These are phyloP conservation scores for Hirsutella thompsonii DNA, from an alignment of 2,329 filamentous ascomycete species.

Conservation along the genomic window DNA sequence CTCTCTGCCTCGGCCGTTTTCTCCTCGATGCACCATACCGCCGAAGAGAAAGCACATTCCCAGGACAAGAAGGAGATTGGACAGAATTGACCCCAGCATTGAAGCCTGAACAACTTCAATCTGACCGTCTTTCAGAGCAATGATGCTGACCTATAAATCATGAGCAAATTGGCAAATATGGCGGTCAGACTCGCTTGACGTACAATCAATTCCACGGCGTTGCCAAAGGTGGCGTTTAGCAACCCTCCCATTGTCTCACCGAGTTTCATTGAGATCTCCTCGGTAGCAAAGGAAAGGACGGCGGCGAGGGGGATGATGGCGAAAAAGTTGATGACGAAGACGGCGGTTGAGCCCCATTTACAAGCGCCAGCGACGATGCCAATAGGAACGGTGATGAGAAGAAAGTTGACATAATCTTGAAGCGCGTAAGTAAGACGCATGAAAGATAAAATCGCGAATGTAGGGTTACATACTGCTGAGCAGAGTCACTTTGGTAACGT, in stretches of 20 bases:
- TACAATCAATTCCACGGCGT: conserved; percentile 69
- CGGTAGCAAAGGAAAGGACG: conserved; percentile 64
- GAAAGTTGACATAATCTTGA: conserved; percentile 52
- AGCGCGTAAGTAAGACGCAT: neutral
- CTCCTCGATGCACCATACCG: conserved; percentile 48
- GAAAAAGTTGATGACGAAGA: conserved; percentile 70
- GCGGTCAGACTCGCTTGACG: no score
- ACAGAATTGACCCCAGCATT: conserved; percentile 92
- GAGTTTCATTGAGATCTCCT: conserved; percentile 60
- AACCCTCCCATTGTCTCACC: conserved; percentile 64
- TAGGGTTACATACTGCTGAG: conserved; percentile 38
- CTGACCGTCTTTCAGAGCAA: conserved; percentile 72
- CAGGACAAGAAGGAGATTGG: conserved; percentile 80
- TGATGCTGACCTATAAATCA: conserved; percentile 65
- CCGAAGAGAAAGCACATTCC: conserved; percentile 72
- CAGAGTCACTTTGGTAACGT: conserved; percentile 43
- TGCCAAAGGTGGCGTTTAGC: conserved; percentile 67
- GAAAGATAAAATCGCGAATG: neutral
- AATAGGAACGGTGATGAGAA: conserved; percentile 61
- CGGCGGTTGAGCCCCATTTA: conserved; percentile 50
- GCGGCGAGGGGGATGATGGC: conserved; percentile 67
- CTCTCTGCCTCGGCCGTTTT: conserved; percentile 46
- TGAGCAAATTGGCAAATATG: no score
- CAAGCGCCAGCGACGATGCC: conserved; percentile 55
- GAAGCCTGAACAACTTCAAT: conserved; percentile 96